A percentile compares a stretch with the other conserved stretches of the same genome.
Evolutionary conservation across 176 grass and related monocot genomes (phyloP).

Genomic region (Lolium perenne): DNA sequence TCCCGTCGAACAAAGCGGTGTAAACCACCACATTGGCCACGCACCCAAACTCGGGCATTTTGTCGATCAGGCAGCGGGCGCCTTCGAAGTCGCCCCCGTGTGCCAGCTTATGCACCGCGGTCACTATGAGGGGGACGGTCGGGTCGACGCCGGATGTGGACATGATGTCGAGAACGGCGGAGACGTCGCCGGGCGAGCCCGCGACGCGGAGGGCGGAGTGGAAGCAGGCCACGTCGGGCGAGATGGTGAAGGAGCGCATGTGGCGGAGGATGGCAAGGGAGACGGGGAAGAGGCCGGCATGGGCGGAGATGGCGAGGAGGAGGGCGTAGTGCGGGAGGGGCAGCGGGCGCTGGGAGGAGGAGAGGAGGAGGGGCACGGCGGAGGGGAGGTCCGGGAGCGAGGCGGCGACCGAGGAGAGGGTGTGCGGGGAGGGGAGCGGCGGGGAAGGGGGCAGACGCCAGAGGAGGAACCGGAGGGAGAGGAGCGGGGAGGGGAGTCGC

Average conservation of each 20-base stretch:
- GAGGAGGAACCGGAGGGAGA: constrained; percentile 54
- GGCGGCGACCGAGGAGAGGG: constrained; percentile 52
- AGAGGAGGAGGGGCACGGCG: constrained; percentile 55
- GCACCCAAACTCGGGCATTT: constrained; percentile 68
- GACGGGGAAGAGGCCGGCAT: constrained; percentile 48
- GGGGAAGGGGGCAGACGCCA: constrained; percentile 51
- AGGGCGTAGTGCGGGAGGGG: constrained; percentile 53
- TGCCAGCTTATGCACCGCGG: constrained; percentile 63
- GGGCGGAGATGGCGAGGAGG: constrained; percentile 48
- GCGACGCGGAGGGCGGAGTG: constrained; percentile 51
- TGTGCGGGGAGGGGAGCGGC: constrained; percentile 42
- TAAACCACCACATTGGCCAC: constrained; percentile 66
- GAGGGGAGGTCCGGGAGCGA: constrained; percentile 54
- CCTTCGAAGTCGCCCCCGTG: constrained; percentile 47
- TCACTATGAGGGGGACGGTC: constrained; percentile 58
- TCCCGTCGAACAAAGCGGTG: constrained; percentile 69
- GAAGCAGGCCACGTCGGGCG: constrained; percentile 62
- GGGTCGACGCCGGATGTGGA: constrained; percentile 36
- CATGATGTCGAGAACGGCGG: constrained; percentile 68
- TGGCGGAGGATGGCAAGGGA: constrained; percentile 55
- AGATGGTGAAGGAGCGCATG: constrained; percentile 48
- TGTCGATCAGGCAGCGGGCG: constrained; percentile 58
- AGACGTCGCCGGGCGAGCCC: constrained; percentile 24
- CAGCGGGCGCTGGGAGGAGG: constrained; percentile 39
- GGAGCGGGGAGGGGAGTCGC: constrained; percentile 49